Base-by-base conservation (phyloP, 306 rosid genomes). In the Vicia sativa region DNA sequence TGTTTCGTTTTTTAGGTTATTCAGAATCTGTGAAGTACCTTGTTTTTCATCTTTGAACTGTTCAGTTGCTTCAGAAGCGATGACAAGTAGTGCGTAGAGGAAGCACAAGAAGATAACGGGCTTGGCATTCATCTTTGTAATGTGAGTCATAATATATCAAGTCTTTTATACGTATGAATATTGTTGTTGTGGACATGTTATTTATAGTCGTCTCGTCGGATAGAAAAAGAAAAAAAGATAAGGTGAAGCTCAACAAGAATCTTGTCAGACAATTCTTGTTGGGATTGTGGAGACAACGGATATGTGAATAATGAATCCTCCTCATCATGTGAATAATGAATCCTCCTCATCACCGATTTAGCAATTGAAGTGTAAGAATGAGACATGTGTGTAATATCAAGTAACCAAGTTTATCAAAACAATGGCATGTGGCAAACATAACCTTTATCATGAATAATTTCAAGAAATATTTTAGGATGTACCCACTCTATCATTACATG, bases 361-460 rank as follows among this genome's bases (percentile, higher is more conserved):
- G 12, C 2, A 25, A 35, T 21, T 37, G 4, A 25, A 38, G 49
- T 18, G 18, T 55, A 45, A 46, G 14, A 71, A 26, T 1, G 0
- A 9, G 77, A 77, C 81, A 19, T 31, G 77, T 77, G 77, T 65
- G 11, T 45, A 9, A 56, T 16, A 15, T 39, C 54, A 77, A 57
- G 63, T 28, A n/a, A 71, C 50, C 70, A 77, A 57, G 59, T 57
- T 65, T 19, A 48, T 39, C 14, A 38, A 18, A 34, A 65, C 18
- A 10, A 38, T 71, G 81, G 15, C 74, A 72, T 29, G 18, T 78
- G 66, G 77, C 49, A 34, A 0, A 45, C 28, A 25, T 72, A 34
- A 0, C 73, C 0, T 31, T 7, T 31, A 31, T 31, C 37, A 1
- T 1, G 37, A 9, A 31, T 31, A 7, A 6, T 31, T 31, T 31